Evolutionary conservation across 768 basidiomycete species (phyloP).

Genomic region (Trametopsis cervina): DNA sequence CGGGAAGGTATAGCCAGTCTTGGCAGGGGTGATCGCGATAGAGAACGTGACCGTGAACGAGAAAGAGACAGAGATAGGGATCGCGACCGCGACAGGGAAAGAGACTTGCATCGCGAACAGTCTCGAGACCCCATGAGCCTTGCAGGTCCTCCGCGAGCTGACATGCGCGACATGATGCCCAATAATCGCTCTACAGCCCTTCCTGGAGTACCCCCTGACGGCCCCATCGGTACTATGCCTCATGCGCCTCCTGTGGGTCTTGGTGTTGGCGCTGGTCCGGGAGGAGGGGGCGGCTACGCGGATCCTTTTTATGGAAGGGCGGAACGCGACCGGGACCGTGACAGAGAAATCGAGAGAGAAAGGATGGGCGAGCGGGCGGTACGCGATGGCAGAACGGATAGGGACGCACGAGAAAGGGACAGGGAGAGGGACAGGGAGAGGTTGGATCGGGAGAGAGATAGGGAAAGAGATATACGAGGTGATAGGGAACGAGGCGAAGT

Average conservation of each 20-base stretch:
- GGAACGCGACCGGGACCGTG: constrained; percentile 26
- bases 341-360: constrained; percentile 26
- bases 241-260: constrained; percentile 23
- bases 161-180: constrained; percentile 15
- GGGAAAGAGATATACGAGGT: constrained; percentile 14
- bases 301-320: constrained; percentile 29
- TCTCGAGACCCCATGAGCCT: constrained; percentile 6
- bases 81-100: constrained; percentile 23
- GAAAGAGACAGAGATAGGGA: constrained; percentile 27
- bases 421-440: constrained; percentile 27
- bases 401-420: constrained; percentile 15
- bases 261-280: constrained; percentile 22
- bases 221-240: constrained; percentile 14
- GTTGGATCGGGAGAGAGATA: constrained; percentile 27
- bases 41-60: constrained; percentile 21
- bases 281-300: constrained; percentile 23
- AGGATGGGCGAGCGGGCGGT: constrained; percentile 18
- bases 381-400: constrained; percentile 13
- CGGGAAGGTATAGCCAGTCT: constrained; percentile 24
- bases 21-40: constrained; percentile 16
- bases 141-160: constrained; percentile 12
- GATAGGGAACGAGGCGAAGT: constrained; percentile 38
- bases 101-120: constrained; percentile 18
- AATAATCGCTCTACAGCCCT: constrained; percentile 10
- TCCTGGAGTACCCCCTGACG: constrained; percentile 9